Percentiles rank a stretch among this genome's conserved stretches.
These are phyloP conservation scores for Glonium stellatum DNA, from an alignment of 495 filamentous ascomycete species.

Conservation along the genomic window DNA sequence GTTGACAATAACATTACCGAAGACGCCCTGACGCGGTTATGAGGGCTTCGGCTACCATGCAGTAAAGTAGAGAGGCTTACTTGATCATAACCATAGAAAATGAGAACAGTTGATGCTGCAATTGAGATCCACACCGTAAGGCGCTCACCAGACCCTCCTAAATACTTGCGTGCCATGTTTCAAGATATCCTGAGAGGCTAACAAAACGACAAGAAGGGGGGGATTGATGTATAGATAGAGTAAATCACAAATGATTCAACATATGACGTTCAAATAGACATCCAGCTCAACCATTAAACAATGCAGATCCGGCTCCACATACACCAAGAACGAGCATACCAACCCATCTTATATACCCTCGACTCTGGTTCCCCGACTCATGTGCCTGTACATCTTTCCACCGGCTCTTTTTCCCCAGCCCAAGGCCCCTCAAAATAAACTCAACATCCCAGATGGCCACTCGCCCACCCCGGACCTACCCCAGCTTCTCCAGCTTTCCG, in stretches of 20 bases:
- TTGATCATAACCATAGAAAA: constrained; percentile 26
- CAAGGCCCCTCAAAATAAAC: not conserved
- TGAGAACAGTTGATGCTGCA: constrained; percentile 19
- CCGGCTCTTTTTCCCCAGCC: not conserved
- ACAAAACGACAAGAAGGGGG: not conserved
- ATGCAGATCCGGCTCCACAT: no score
- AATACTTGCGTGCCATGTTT: constrained; percentile 22
- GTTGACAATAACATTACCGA: constrained; percentile 27
- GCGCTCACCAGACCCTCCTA: constrained; percentile 25
- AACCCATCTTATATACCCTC: not conserved
- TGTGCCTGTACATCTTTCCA: not conserved
- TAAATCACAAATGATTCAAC: not conserved
- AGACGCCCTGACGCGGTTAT: constrained; percentile 11
- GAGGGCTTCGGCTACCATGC: not conserved
- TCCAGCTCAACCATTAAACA: no score
- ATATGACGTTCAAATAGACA: not conserved
- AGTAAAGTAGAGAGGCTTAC: not conserved
- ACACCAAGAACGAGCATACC: no score
- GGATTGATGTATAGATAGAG: not conserved
- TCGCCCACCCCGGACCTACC: no score
- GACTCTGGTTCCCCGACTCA: not conserved
- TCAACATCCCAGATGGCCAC: no score
- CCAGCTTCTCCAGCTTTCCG: no score
- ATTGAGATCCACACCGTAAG: constrained; percentile 26
- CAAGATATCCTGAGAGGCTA: not conserved